A percentile compares a stretch with the other conserved stretches of the same genome.
These are phyloP conservation scores for Clonostachys rhizophaga DNA, from an alignment of 2,329 filamentous ascomycete genomes.

Conservation along the genomic window DNA sequence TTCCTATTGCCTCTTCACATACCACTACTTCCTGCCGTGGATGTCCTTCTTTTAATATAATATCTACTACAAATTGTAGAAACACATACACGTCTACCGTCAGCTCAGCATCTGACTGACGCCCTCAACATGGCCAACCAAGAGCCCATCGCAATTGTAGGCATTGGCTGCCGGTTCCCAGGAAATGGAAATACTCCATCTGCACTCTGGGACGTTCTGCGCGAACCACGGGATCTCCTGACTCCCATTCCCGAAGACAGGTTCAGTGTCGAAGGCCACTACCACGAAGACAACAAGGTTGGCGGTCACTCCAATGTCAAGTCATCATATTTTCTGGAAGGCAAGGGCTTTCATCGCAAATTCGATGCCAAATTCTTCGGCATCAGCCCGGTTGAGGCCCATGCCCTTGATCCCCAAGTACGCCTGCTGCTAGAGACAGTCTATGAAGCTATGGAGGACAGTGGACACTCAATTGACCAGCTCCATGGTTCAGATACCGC, in stretches of 20 bases:
- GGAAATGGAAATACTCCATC: slow-evolving; percentile 26
- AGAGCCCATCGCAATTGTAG: slow-evolving; percentile 26
- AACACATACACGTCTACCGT: too few relatives aligned
- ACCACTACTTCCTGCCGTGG: too few relatives aligned
- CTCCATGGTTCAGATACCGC: slow-evolving; percentile 37
- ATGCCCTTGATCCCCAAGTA: slow-evolving; percentile 42
- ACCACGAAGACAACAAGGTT: slow-evolving; percentile 21
- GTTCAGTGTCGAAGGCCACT: slow-evolving; percentile 31
- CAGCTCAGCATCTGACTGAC: too few relatives aligned
- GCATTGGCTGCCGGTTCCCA: slow-evolving; percentile 32
- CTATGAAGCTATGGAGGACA: slow-evolving; percentile 43
- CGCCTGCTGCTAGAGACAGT: slow-evolving; percentile 40
- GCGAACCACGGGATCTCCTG: slow-evolving; percentile 24
- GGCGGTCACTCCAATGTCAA: not conserved
- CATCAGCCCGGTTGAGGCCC: slow-evolving; percentile 37
- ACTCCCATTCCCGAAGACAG: slow-evolving; percentile 30
- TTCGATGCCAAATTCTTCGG: slow-evolving; percentile 43
- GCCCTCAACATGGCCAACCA: too few relatives aligned
- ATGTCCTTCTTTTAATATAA: too few relatives aligned
- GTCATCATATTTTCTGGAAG: slow-evolving; percentile 4
- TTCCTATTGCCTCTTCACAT: too few relatives aligned
- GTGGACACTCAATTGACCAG: slow-evolving; percentile 38
- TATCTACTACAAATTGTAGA: too few relatives aligned
- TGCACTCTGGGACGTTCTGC: slow-evolving; percentile 31
- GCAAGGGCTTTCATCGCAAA: slow-evolving; percentile 9